phyloP scores from a whole-genome alignment of 2,329 filamentous ascomycete genomes.

The Exophiala spinifera region DNA sequence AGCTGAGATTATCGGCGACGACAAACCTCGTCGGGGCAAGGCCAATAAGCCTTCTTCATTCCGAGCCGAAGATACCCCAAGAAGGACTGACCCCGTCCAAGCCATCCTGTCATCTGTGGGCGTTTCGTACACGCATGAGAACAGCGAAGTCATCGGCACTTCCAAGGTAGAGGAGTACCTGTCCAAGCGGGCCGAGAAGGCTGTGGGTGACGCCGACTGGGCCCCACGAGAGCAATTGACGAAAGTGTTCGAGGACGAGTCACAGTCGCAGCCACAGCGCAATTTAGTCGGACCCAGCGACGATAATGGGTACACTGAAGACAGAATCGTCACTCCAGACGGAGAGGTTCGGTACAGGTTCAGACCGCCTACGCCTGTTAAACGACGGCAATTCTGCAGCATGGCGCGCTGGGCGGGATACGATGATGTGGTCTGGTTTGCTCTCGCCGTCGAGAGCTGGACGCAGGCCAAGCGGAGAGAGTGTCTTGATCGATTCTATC shows the following conservation, averaged over 20 bases:
- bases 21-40: constrained; percentile 48
- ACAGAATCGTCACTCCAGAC: constrained; percentile 31
- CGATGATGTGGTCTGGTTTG: constrained; percentile 74
- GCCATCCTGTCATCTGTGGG: constrained; percentile 85
- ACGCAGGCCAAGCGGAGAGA: constrained; percentile 76
- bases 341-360: constrained; percentile 56
- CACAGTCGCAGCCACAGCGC: constrained; percentile 10
- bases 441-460: constrained; percentile 84
- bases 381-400: constrained; percentile 79
- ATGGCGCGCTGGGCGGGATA: constrained; percentile 83
- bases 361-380: constrained; percentile 70
- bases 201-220: constrained; percentile 17
- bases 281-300: constrained; percentile 3
- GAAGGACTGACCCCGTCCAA: constrained; percentile 69
- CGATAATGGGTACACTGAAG: constrained; percentile 1
- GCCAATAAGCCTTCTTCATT: constrained; percentile 35
- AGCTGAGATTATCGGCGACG: constrained; percentile 53
- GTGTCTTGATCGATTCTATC: constrained; percentile 79
- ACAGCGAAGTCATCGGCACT: constrained; percentile 88
- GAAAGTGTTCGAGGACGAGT: constrained; percentile 26
- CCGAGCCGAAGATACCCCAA: constrained; percentile 31
- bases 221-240: constrained; percentile 20
- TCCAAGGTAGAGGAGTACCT: constrained; percentile 88
- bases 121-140: constrained; percentile 94
- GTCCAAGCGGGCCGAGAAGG: constrained; percentile 66